Evolutionary conservation across 352 stramenopile species (phyloP).

Genomic region (Phytopythium vexans): DNA sequence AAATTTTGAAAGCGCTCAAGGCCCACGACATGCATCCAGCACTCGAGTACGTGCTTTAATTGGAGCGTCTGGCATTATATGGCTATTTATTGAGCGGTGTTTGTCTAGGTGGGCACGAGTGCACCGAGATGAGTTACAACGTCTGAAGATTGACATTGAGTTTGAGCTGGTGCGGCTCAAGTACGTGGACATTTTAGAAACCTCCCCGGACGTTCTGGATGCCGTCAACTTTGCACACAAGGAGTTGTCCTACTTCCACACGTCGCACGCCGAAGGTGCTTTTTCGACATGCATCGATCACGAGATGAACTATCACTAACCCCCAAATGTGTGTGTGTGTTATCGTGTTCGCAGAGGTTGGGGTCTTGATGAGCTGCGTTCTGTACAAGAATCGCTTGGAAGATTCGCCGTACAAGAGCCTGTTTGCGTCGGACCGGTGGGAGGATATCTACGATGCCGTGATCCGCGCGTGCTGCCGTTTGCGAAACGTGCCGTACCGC

Average conservation of each 20-base stretch:
- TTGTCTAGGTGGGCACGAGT: slow-evolving; percentile 52
- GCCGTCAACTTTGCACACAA: slow-evolving; percentile 65
- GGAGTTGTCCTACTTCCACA: slow-evolving; percentile 57
- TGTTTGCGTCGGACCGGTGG: slow-evolving; percentile 70
- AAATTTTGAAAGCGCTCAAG: slow-evolving; percentile 65
- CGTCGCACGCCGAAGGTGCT: slow-evolving; percentile 52
- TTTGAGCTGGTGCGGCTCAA: slow-evolving; percentile 83
- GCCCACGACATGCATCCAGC: slow-evolving; percentile 58
- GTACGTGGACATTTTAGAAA: slow-evolving; percentile 75
- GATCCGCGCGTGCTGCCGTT: slow-evolving; percentile 67
- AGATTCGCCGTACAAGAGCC: slow-evolving; percentile 77
- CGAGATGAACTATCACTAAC: no score
- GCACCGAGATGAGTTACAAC: slow-evolving; percentile 46
- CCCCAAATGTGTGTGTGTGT: not conserved
- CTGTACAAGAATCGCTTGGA: slow-evolving; percentile 72
- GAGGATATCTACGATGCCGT: slow-evolving; percentile 66
- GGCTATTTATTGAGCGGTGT: slow-evolving; percentile 5
- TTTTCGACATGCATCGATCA: not conserved
- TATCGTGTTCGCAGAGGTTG: slow-evolving; percentile 41
- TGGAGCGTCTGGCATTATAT: not conserved
- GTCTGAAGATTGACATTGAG: slow-evolving; percentile 66
- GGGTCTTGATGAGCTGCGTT: slow-evolving; percentile 76
- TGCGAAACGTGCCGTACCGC: slow-evolving; percentile 64
- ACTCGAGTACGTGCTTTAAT: slow-evolving; percentile 41
- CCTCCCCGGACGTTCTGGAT: slow-evolving; percentile 61